Evolutionary conservation across 176 grass and related monocot genomes (phyloP), one percentile per base, ranked within the genome.

Genomic region (Oryza meyeriana): DNA sequence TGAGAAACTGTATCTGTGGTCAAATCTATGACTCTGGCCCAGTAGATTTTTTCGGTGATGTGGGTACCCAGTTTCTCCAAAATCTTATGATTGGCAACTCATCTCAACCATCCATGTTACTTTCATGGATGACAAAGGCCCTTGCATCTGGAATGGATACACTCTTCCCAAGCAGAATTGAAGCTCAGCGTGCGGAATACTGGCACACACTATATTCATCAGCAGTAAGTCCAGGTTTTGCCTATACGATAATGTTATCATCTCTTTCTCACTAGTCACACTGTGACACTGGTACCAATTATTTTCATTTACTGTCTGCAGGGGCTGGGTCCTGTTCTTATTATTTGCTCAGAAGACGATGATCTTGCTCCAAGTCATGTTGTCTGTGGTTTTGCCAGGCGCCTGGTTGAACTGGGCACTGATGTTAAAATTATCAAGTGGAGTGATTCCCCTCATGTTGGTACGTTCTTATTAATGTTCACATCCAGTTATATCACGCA

Each of bases 11-110:
- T 47, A 90, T 95, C 45, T 94, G 85, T 35, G 96, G 91, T 38
- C 96, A 99, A 90, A 90, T 95, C 72, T 95, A 95, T 34, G 96
- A 99, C 66, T 99, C 96, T 66, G 77, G 87, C 33, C 93, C 96
- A 55, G 91, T 95, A 75, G 87, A 89, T 83, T 95, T 95, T 89
- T 76, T 88, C 65, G 87, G 71, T 64, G 91, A 95, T 85, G 83
- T 88, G 50, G 90, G 79, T 57, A 78, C 66, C 76, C 88, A 73
- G 50, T 84, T 90, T 87, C 57, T 89, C 32, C 74, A 72, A 79
- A 88, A 92, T 79, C 78, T 78, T 75, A 76, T 58, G 9, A 71
- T 64, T 84, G 85, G 71, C 26, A 81, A 58, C 39, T 76, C 87
- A 39, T 79, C 64, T 77, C 85, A 83, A 50, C 83, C 89, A 81